These are phyloP conservation scores for Fusarium sulawesiense DNA, from an alignment of 2,329 filamentous ascomycete genomes.

Conservation along the genomic window DNA sequence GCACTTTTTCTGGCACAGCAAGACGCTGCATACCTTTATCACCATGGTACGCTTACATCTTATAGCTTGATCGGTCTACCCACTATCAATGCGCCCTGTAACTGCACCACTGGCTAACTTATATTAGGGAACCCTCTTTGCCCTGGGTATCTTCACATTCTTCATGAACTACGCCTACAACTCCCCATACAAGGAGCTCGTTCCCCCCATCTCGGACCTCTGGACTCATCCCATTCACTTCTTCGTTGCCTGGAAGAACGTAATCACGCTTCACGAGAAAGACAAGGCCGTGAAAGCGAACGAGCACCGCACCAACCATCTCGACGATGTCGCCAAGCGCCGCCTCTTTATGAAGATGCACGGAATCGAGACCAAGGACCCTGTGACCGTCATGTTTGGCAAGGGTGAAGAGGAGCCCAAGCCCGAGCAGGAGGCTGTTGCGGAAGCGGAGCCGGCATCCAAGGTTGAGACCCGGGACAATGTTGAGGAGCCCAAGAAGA, in stretches of 20 bases:
- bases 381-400: conserved; percentile 61
- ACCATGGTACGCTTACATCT: conserved; percentile 73
- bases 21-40: conserved; percentile 81
- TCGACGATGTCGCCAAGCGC: conserved; percentile 90
- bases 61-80: background rate
- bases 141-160: conserved; percentile 78
- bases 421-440: conserved; percentile 49
- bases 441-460: conserved; percentile 52
- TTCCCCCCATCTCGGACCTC: conserved; percentile 77
- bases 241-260: conserved; percentile 72
- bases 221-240: conserved; percentile 77
- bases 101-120: conserved; percentile 7
- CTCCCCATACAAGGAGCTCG: conserved; percentile 82
- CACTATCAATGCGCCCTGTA: background rate
- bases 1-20: conserved; percentile 85
- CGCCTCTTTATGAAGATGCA: conserved; percentile 87
- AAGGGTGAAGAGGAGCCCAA: conserved; percentile 52
- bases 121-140: conserved; percentile 71
- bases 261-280: conserved; percentile 80
- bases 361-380: conserved; percentile 75
- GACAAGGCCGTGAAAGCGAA: conserved; percentile 75
- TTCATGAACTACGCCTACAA: conserved; percentile 81
- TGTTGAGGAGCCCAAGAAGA: conserved; percentile 66
- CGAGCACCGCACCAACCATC: conserved; percentile 76
- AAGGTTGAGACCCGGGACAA: conserved; percentile 46